Percentiles rank a stretch among this genome's conserved stretches.
phyloP scores from a whole-genome alignment of 2,329 filamentous ascomycete genomes.

The Xylariaceae sp. region DNA sequence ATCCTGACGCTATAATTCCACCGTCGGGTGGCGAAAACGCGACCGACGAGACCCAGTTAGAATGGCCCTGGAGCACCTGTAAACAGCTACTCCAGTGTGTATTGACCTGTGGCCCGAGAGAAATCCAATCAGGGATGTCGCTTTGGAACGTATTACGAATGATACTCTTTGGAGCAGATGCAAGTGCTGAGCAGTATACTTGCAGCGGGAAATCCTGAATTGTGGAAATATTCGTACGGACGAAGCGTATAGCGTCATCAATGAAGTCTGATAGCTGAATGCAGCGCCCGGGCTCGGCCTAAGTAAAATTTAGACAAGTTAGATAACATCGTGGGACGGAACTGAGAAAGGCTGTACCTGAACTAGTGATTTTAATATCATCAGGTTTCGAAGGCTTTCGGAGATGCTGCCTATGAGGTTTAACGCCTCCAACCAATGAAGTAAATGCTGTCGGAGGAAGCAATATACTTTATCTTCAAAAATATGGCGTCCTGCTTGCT shows the following conservation, averaged over 20 bases:
- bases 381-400: neutral
- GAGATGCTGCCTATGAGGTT: conserved; percentile 26
- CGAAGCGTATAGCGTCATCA: neutral
- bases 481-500: conserved; percentile 25
- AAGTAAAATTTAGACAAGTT: neutral
- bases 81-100: neutral
- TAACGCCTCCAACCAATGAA: conserved; percentile 37
- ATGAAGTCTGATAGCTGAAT: neutral
- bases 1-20: too few relatives aligned
- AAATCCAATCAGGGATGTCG: neutral
- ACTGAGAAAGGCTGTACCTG: neutral
- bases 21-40: too few relatives aligned
- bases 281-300: neutral
- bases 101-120: neutral
- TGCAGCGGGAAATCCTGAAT: too few relatives aligned
- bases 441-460: conserved; percentile 33
- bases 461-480: conserved; percentile 25
- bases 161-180: too few relatives aligned
- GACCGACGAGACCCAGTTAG: too few relatives aligned
- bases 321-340: neutral
- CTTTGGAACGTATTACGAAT: neutral
- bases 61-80: neutral
- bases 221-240: too few relatives aligned
- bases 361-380: too few relatives aligned
- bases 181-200: too few relatives aligned